Conservation (phyloP, 2,329 filamentous ascomycete species). For the Epichloe hybrida region DNA sequence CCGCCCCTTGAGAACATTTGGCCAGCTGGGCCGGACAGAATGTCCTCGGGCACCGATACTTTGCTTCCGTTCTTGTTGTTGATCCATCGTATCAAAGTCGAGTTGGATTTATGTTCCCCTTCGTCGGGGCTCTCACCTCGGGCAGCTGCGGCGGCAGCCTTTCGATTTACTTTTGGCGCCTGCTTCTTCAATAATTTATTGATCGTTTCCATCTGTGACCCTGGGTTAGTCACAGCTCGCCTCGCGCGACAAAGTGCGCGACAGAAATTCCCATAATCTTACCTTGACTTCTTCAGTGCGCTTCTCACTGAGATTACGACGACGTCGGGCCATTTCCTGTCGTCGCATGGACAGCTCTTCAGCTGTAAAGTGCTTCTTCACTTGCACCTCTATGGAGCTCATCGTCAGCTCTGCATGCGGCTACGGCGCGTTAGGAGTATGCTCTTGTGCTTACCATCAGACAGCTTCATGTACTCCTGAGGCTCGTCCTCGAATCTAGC, state of each 20-base stretch:
- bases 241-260: background rate
- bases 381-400: constrained; percentile 43
- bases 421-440: background rate
- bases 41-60: constrained; percentile 54
- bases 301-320: constrained; percentile 51
- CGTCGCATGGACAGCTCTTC: constrained; percentile 49
- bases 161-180: constrained; percentile 57
- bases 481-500: constrained; percentile 44
- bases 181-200: constrained; percentile 82
- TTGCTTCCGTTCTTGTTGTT: constrained; percentile 51
- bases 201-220: constrained; percentile 67
- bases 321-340: constrained; percentile 47
- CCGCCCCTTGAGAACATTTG: constrained; percentile 34
- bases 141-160: constrained; percentile 26
- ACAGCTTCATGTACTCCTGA: constrained; percentile 45
- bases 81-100: constrained; percentile 57
- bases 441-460: constrained; percentile 34
- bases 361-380: constrained; percentile 47
- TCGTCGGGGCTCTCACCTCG: constrained; percentile 36
- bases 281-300: constrained; percentile 52
- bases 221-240: background rate
- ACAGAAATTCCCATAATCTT: constrained; percentile 9
- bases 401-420: background rate
- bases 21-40: constrained; percentile 50
- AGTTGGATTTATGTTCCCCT: constrained; percentile 36